These are phyloP conservation scores for Haplosporangium gracile DNA, from an alignment of 192 early-diverging fungal genomes.

Conservation along the genomic window DNA sequence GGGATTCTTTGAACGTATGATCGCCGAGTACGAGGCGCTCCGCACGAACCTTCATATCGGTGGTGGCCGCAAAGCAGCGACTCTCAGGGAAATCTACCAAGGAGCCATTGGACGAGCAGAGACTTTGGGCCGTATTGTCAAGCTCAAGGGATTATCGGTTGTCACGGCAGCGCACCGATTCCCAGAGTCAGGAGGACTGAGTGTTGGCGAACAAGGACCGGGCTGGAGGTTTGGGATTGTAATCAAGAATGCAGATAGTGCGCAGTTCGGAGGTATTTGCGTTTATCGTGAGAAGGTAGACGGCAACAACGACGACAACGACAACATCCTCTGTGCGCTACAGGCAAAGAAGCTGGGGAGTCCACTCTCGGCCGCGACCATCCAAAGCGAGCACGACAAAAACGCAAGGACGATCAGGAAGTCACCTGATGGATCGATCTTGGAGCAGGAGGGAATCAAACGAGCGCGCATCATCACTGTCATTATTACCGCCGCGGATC, in stretches of 20 bases:
- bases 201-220: conserved; percentile 5
- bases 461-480: conserved; percentile 1
- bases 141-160: conserved; percentile 19
- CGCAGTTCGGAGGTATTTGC: conserved; percentile 18
- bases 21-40: conserved; percentile 18
- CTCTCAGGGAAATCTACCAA: conserved; percentile 23
- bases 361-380: neutral
- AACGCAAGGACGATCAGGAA: conserved; percentile 3
- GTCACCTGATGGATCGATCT: neutral
- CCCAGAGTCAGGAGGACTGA: conserved; percentile 21
- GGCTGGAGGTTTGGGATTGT: conserved; percentile 17
- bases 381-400: conserved; percentile 11
- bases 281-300: conserved; percentile 21
- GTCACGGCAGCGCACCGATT: conserved; percentile 12
- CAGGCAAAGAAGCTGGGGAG: conserved; percentile 16
- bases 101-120: conserved; percentile 22
- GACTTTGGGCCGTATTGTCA: conserved; percentile 27
- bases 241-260: conserved; percentile 27
- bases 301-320: conserved; percentile 7
- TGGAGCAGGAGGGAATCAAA: conserved; percentile 26
- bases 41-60: conserved; percentile 26
- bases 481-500: conserved; percentile 18
- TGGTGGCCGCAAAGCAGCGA: conserved; percentile 14
- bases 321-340: conserved; percentile 20
- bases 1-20: conserved; percentile 12